Percentiles rank a stretch among this genome's conserved stretches.
phyloP scores from a whole-genome alignment of 2,329 filamentous ascomycete genomes.

The Oidium heveae region DNA sequence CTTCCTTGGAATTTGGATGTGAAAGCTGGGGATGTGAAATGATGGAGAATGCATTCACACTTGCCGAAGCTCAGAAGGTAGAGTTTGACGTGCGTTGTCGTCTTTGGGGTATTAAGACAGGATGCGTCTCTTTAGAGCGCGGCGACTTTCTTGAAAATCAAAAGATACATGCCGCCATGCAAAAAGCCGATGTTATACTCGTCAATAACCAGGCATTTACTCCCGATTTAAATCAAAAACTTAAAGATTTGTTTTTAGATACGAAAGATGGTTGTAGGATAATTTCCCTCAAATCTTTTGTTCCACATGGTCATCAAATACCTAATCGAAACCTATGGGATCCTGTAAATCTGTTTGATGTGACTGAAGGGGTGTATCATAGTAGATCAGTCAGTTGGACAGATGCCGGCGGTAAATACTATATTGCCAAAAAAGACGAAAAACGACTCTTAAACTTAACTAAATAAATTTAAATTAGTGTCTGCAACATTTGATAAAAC shows the following conservation, averaged over 20 bases:
- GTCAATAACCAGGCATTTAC: conserved; percentile 98
- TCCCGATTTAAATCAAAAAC: conserved; percentile 56
- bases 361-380: conserved; percentile 43
- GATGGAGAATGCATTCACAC: conserved; percentile 70
- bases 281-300: conserved; percentile 79
- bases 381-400: conserved; percentile 70
- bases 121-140: conserved; percentile 51
- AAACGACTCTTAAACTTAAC: conserved; percentile 2
- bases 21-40: conserved; percentile 93
- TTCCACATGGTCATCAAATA: conserved; percentile 53
- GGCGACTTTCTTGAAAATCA: conserved; percentile 63
- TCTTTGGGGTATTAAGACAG: conserved; percentile 68
- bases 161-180: conserved; percentile 45
- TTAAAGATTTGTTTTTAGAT: conserved; percentile 79
- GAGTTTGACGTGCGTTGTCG: conserved; percentile 71
- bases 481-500: no score
- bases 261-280: conserved; percentile 76
- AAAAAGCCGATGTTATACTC: conserved; percentile 76
- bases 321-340: conserved; percentile 48
- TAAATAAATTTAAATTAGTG: no score
- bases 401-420: conserved; percentile 60
- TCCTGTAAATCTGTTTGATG: conserved; percentile 59
- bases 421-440: conserved; percentile 46
- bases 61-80: conserved; percentile 53
- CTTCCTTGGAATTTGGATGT: conserved; percentile 76